Base-by-base conservation (phyloP, 2,329 filamentous ascomycete genomes). In the Aplosporella prunicola region DNA sequence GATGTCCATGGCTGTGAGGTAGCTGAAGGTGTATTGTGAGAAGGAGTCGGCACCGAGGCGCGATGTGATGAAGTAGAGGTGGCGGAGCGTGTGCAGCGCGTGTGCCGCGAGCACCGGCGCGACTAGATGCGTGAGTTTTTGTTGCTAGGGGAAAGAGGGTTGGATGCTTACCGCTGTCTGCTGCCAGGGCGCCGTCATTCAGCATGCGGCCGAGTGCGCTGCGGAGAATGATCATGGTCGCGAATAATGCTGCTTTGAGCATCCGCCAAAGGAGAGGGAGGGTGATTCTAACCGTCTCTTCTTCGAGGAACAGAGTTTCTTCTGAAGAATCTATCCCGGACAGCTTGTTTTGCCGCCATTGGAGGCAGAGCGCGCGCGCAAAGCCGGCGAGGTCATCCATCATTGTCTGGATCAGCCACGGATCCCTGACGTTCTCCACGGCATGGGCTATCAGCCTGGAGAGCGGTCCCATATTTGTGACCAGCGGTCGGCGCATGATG, bases 1-100 rank as follows among this genome's bases (percentile, higher is more conserved):
- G 25, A 87, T 78, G 57, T 95, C 88, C 45, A 94, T 76, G 3
- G 86, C 79, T 1, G 83, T 78, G 15, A 93, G 70, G 50, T 87
- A 86, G 17, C 85, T 80, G 53, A 94, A 94, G 2, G 74, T 78
- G 58, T 93, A 89, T 41, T 85, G 82, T 37, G 88, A 84, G 50
- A 93, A 93, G 2, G 76, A 72, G 43, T 73, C 75, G 39, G 80
- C 78, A 14, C 81, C 80, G 39, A 83, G 72, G 25, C 83, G 73
- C 10, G 78, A 79, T 1, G 84, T 85, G 44, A 94, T 76, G 56
- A 94, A 94, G 59, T 79, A 85, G 14, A 93, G 63, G 50, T 84
- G 81, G 18, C 85, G 78, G 9, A 94, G 71, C 9, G 76, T 76
- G 43, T 81, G 77, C 11, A 94, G 68, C 1, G 79, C 75, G 54